phyloP scores from a whole-genome alignment of 2,329 filamentous ascomycete species.

The Colletotrichum salicis region DNA sequence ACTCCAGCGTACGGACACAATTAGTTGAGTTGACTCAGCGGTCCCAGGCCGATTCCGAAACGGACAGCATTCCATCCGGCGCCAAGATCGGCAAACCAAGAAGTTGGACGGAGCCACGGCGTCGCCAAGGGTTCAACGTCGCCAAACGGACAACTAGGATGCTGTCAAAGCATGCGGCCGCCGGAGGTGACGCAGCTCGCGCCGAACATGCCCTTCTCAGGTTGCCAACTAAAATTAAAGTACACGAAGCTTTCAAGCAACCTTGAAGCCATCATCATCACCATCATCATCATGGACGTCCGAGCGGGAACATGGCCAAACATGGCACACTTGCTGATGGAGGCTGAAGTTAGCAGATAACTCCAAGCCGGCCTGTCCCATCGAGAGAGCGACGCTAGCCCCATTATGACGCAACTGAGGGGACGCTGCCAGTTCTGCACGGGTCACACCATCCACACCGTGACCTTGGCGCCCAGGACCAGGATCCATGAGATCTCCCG shows the following conservation, averaged over 20 bases:
- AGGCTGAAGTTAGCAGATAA: constrained; percentile 23
- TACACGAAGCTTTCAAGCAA: not conserved
- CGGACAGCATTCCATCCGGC: constrained; percentile 25
- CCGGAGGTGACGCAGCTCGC: not conserved
- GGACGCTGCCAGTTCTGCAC: constrained; percentile 31
- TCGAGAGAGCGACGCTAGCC: not conserved
- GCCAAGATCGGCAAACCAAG: constrained; percentile 29
- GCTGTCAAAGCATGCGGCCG: constrained; percentile 10
- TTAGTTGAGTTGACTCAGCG: not conserved
- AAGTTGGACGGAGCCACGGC: constrained; percentile 29
- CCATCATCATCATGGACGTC: constrained; percentile 2
- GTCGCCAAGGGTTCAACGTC: constrained; percentile 25
- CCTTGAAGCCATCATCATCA: constrained; percentile 28
- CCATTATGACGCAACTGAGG: constrained; percentile 35
- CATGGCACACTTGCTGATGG: constrained; percentile 26
- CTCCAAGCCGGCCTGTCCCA: constrained; percentile 18
- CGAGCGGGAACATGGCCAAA: constrained; percentile 3
- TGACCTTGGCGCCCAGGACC: constrained; percentile 32
- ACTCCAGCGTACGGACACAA: not conserved
- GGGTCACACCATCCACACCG: constrained; percentile 30
- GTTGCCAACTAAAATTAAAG: not conserved
- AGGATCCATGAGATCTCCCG: constrained; percentile 31
- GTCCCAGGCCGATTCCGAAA: constrained; percentile 20
- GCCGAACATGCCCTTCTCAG: not conserved
- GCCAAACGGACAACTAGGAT: constrained; percentile 12